Evolutionary conservation across 1,284 basidiomycete species (phyloP).

Genomic region (Wallemia hederae): DNA sequence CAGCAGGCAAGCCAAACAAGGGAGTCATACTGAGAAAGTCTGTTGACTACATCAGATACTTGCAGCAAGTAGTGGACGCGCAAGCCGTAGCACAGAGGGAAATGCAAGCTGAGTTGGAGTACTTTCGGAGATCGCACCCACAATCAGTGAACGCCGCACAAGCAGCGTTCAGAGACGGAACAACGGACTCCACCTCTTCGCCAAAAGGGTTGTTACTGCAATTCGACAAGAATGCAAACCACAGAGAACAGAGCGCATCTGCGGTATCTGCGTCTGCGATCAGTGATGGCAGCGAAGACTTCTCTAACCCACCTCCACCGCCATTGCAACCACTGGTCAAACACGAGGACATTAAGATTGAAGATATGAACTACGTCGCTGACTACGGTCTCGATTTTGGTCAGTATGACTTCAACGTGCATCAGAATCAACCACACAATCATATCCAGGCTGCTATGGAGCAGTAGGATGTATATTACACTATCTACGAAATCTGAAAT

Average conservation of each 20-base stretch:
- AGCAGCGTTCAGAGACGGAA: neutral
- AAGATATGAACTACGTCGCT: neutral
- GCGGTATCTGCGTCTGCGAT: neutral
- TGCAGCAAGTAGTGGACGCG: conserved; percentile 48
- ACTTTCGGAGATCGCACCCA: conserved; percentile 5
- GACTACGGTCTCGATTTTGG: neutral
- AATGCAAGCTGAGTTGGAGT: conserved; percentile 32
- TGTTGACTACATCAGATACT: conserved; percentile 61
- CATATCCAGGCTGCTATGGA: neutral
- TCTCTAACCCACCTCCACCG: neutral
- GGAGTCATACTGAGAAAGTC: conserved; percentile 64
- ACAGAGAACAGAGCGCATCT: neutral
- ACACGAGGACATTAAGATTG: neutral
- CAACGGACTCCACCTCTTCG: neutral
- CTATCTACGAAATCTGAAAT: neutral
- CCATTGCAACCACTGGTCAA: neutral
- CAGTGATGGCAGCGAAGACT: neutral
- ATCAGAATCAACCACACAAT: neutral
- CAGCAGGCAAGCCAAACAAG: conserved; percentile 41
- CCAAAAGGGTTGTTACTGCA: neutral
- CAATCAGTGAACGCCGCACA: neutral
- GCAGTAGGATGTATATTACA: neutral
- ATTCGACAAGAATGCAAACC: neutral
- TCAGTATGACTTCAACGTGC: neutral
- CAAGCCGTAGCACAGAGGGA: conserved; percentile 45